A percentile compares a stretch with the other conserved stretches of the same genome.
phyloP scores from a whole-genome alignment of 805 yeast genomes.

The Ogataea parapolymorpha region DNA sequence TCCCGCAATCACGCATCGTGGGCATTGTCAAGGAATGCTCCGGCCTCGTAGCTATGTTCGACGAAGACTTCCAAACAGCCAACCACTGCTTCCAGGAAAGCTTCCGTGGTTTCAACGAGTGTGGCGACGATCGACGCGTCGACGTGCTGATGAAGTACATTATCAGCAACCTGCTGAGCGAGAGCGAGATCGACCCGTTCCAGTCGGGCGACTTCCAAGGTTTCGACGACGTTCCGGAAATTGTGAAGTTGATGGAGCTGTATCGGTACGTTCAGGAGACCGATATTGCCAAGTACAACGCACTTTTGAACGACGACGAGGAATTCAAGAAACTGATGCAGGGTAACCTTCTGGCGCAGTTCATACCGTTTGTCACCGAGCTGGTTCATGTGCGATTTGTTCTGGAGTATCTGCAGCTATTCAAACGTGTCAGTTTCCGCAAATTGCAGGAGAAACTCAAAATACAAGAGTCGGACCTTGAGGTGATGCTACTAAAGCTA shows the following conservation, averaged over 20 bases:
- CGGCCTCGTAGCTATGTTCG: slow-evolving; percentile 62
- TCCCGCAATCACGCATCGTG: slow-evolving; percentile 70
- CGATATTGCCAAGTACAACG: slow-evolving; percentile 24
- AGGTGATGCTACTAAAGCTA: slow-evolving; percentile 24
- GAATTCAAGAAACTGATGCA: slow-evolving; percentile 10
- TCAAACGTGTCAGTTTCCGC: slow-evolving; percentile 22
- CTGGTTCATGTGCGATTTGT: slow-evolving; percentile 26
- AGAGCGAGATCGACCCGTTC: slow-evolving; percentile 65
- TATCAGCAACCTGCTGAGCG: slow-evolving; percentile 58
- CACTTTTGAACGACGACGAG: slow-evolving; percentile 12
- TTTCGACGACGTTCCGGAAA: slow-evolving; percentile 20
- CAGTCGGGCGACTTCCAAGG: slow-evolving; percentile 64
- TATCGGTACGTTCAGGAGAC: slow-evolving; percentile 26
- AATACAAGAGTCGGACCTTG: slow-evolving; percentile 18
- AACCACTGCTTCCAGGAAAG: slow-evolving; percentile 47
- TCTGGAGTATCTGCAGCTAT: slow-evolving; percentile 19
- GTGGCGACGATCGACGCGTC: slow-evolving; percentile 60
- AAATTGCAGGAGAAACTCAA: slow-evolving; percentile 21
- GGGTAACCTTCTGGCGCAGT: slow-evolving; percentile 20
- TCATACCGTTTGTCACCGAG: slow-evolving; percentile 26
- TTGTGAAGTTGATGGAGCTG: slow-evolving; percentile 25
- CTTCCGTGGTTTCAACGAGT: slow-evolving; percentile 46
- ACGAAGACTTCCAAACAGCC: slow-evolving; percentile 55
- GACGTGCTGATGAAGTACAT: slow-evolving; percentile 59
- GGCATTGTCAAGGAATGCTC: slow-evolving; percentile 79